These are phyloP conservation scores for Cyclostephanos tholiformis DNA, from an alignment of 108 stramenopile genomes.

Conservation along the genomic window DNA sequence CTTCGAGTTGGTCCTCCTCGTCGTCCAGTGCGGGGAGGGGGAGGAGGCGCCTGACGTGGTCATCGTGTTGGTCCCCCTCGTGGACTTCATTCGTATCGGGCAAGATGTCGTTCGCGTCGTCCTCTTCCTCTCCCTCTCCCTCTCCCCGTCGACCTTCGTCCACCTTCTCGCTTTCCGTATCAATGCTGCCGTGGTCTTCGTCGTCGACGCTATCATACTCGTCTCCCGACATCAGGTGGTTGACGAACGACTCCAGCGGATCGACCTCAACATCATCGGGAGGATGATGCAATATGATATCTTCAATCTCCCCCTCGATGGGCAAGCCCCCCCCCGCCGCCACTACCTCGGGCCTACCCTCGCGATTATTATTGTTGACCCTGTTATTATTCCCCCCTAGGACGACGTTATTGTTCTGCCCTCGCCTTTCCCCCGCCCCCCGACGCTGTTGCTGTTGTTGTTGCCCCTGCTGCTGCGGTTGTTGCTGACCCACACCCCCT, in stretches of 20 bases:
- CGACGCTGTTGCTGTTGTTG: conserved; percentile 13
- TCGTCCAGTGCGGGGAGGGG: conserved; percentile 23
- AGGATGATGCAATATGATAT: conserved; percentile 31
- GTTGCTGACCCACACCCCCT: not conserved
- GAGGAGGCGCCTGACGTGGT: conserved; percentile 5
- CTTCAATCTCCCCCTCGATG: conserved; percentile 42
- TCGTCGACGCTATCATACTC: conserved; percentile 36
- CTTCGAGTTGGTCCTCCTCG: conserved; percentile 53
- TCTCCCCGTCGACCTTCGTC: not conserved
- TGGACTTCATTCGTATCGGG: not conserved
- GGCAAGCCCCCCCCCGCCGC: conserved; percentile 14
- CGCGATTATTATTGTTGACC: conserved; percentile 34
- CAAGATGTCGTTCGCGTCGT: not conserved
- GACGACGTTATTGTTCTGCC: conserved; percentile 30
- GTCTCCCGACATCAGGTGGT: conserved; percentile 8
- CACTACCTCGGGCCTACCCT: conserved; percentile 6
- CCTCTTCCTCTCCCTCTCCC: not conserved
- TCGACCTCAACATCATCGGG: conserved; percentile 11
- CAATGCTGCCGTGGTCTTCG: conserved; percentile 18
- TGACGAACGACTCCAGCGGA: not conserved
- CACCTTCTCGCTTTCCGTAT: conserved; percentile 7
- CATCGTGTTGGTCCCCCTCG: conserved; percentile 5
- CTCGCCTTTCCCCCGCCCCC: conserved; percentile 18
- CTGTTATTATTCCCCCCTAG: conserved; percentile 1
- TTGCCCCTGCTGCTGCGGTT: conserved; percentile 13